Base-by-base conservation (phyloP, 1,139 yeast genomes). In the Eremothecium gossypii region DNA sequence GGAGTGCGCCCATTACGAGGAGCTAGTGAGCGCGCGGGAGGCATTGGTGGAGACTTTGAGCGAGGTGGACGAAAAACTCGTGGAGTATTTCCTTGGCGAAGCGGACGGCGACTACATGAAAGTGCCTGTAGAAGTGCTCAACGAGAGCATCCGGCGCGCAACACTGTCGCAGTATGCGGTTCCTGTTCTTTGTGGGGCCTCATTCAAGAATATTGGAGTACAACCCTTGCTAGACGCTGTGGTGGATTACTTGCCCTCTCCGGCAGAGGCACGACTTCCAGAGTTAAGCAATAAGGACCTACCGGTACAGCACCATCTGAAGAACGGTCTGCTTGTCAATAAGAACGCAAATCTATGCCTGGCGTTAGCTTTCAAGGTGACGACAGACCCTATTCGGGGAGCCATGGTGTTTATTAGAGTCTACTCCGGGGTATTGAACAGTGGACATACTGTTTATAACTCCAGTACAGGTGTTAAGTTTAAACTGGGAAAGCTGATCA, bases 131-230 rank as follows among this genome's bases (percentile, higher is more conserved):
- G 50, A 54, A 0, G 55, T 73, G 1, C 65, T 91, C 27, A 73
- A 70, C 40, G 53, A 57, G 11, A 81, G 95, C 0, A 70, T 91
- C 9, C 68, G 85, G 42, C 65, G 66, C 27, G 77, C 83, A 1
- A 83, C 95, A 0, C 52, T 85, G 2, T 61, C 61, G 1, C 73
- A 74, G 42, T 64, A 68, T 32, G 69, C 85, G 2, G 74, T 83
- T 0, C 97, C 99, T 0, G 83, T 91, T 0, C 66, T 87, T 32
- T 86, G 96, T 62, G 98, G 99, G 2, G 84, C 97, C 1, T 83
- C 96, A 41, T 91, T 91, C 64, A 76, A 73, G 49, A 91, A 91
- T 57, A 83, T 91, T 41, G 98, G 98, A 10, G 95, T 91, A 2
- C 98, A 91, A 58, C 96, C 97, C 0, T 66, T 93, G 42, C 66